A percentile compares a stretch with the other conserved stretches of the same genome.
Conservation (phyloP, 495 filamentous ascomycete genomes). For the Penicillium antarcticum region DNA sequence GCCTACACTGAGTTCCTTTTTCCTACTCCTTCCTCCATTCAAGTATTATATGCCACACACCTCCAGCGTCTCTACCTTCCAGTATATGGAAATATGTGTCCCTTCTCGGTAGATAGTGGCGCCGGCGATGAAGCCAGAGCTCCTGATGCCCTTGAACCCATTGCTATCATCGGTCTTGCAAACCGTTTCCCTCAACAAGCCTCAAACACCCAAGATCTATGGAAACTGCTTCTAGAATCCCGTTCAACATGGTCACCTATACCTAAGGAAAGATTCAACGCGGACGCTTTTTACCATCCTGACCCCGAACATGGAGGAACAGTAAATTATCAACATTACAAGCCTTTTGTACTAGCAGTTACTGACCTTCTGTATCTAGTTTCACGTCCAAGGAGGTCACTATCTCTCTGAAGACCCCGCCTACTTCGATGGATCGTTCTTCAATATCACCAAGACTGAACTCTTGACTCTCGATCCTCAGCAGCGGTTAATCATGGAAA, state of each 20-base stretch:
- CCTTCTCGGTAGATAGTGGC: constrained; percentile 1
- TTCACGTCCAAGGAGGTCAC: constrained; percentile 22
- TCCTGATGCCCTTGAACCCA: constrained; percentile 32
- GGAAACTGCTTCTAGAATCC: constrained; percentile 41
- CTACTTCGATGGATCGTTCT: constrained; percentile 49
- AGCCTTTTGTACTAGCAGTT: not conserved
- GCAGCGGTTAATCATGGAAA: constrained; percentile 52
- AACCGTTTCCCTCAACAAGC: constrained; percentile 52
- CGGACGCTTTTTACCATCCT: constrained; percentile 43
- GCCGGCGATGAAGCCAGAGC: not conserved
- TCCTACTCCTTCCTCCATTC: not conserved
- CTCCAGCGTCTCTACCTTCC: not conserved
- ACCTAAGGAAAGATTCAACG: constrained; percentile 54
- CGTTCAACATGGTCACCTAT: constrained; percentile 46
- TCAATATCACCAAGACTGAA: constrained; percentile 55
- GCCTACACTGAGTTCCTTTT: no score
- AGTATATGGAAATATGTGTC: constrained; percentile 1
- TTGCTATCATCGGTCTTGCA: constrained; percentile 57
- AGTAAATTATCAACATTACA: constrained; percentile 6
- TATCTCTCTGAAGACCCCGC: constrained; percentile 33
- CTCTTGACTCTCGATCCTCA: constrained; percentile 45
- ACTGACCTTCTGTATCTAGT: constrained; percentile 3
- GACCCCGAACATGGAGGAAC: constrained; percentile 29
- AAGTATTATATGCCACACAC: no score
- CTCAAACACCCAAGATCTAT: constrained; percentile 40